Evolutionary conservation across 768 basidiomycete species (phyloP).

Genomic region (Gyrodon lividus): DNA sequence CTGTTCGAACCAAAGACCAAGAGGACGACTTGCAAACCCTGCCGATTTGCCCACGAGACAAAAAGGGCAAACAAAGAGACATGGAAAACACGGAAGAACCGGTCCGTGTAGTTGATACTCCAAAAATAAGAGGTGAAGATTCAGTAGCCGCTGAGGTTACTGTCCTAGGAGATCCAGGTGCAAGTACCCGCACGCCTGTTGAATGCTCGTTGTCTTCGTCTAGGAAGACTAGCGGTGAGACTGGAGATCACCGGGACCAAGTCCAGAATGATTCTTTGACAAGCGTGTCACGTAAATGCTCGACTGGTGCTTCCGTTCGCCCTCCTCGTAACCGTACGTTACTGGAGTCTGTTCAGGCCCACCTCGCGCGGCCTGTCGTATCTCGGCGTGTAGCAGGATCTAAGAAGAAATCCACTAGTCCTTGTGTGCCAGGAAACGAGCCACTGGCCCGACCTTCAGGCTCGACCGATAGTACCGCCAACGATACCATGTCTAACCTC

Average conservation of each 20-base stretch:
- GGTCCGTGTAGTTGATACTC: neutral
- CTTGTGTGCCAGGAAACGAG: neutral
- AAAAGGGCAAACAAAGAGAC: conserved; percentile 9
- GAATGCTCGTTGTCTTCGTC: neutral
- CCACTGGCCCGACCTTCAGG: neutral
- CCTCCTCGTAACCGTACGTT: conserved; percentile 42
- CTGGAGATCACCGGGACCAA: conserved; percentile 9
- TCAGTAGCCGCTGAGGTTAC: neutral
- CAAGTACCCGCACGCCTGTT: neutral
- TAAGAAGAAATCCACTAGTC: neutral
- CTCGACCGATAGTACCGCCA: neutral
- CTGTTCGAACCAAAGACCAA: neutral
- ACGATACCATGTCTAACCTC: neutral
- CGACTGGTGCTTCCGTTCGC: conserved; percentile 7
- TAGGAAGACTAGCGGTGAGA: neutral
- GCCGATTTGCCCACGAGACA: neutral
- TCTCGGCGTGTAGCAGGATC: conserved; percentile 3
- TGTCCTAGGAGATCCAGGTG: neutral
- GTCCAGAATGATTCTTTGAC: conserved; percentile 15
- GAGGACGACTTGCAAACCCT: neutral
- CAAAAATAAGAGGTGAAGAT: conserved; percentile 5
- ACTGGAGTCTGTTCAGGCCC: conserved; percentile 47
- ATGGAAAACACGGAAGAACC: neutral
- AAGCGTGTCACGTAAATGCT: conserved; percentile 22
- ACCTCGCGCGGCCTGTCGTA: conserved; percentile 32